phyloP scores from a whole-genome alignment of 768 basidiomycete genomes.

The Dacryopinax primogenitus region DNA sequence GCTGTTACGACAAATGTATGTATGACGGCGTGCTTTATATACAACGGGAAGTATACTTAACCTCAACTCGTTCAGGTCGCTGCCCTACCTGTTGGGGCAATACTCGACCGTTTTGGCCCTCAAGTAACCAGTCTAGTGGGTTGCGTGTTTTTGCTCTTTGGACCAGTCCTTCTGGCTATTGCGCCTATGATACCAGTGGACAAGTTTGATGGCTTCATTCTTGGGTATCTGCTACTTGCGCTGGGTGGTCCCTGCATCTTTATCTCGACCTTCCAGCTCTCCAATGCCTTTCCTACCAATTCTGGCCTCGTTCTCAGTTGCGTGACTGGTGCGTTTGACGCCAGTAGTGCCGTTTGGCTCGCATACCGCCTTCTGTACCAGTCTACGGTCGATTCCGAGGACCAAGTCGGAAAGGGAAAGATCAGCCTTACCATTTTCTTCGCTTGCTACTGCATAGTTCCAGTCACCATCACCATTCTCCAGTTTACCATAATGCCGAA shows the following conservation, averaged over 20 bases:
- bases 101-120: conserved; percentile 26
- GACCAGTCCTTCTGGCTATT: conserved; percentile 25
- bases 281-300: conserved; percentile 29
- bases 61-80: conserved; percentile 16
- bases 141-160: conserved; percentile 24
- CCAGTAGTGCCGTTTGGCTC: conserved; percentile 27
- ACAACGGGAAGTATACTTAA: conserved; percentile 5
- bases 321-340: conserved; percentile 31
- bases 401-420: neutral
- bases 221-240: conserved; percentile 28
- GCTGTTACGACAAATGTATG: conserved; percentile 28
- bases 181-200: conserved; percentile 25
- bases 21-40: neutral
- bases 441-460: neutral
- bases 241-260: conserved; percentile 31
- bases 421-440: neutral
- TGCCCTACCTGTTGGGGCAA: conserved; percentile 24
- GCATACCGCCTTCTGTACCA: conserved; percentile 23
- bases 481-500: conserved; percentile 4
- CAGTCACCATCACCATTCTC: neutral
- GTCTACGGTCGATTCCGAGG: neutral
- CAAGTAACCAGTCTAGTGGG: conserved; percentile 25
- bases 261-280: conserved; percentile 30
- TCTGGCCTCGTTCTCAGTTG: conserved; percentile 29
- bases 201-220: conserved; percentile 10